Conservation (phyloP, 306 rosid species). For the barrel medic (Medicago truncatula) region DNA sequence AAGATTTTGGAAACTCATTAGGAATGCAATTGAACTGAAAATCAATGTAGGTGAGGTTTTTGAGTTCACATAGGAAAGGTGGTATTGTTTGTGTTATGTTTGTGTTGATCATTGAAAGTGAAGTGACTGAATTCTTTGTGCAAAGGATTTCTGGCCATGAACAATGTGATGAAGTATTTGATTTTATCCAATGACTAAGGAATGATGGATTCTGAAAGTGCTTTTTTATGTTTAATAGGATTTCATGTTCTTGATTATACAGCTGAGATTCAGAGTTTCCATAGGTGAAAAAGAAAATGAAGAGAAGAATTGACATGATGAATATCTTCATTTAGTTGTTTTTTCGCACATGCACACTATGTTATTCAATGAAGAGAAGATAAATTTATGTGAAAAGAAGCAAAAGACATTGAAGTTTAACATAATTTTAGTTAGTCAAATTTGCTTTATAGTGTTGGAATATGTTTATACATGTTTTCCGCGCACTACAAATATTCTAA, state of each 20-base stretch:
- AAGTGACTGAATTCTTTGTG: slow-evolving; percentile 33
- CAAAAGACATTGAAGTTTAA: too few species aligned
- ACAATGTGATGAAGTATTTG: slow-evolving; percentile 54
- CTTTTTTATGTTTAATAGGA: slow-evolving; percentile 34
- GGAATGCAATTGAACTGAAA: slow-evolving; percentile 32
- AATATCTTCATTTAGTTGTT: slow-evolving; percentile 42
- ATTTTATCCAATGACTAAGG: slow-evolving; percentile 42
- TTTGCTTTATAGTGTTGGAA: too few species aligned
- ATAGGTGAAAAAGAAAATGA: slow-evolving; percentile 23
- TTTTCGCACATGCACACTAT: too few species aligned
- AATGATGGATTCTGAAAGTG: slow-evolving; percentile 36
- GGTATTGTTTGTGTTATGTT: slow-evolving; percentile 53
- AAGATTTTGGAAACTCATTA: slow-evolving; percentile 56
- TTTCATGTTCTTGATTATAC: slow-evolving; percentile 42
- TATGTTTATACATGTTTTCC: too few species aligned
- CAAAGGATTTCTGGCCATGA: slow-evolving; percentile 56
- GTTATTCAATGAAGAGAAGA: too few species aligned
- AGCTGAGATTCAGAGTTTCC: slow-evolving; percentile 36
- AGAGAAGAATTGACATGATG: not conserved
- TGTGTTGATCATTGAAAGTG: slow-evolving; percentile 11
- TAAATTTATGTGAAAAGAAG: too few species aligned
- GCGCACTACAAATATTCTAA: rapidly evolving
- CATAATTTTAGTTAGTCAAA: too few species aligned
- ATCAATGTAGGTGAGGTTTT: slow-evolving; percentile 54
- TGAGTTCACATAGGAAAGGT: slow-evolving; percentile 65